phyloP scores from a whole-genome alignment of 1,284 basidiomycete species.

The Tremellales sp. region DNA sequence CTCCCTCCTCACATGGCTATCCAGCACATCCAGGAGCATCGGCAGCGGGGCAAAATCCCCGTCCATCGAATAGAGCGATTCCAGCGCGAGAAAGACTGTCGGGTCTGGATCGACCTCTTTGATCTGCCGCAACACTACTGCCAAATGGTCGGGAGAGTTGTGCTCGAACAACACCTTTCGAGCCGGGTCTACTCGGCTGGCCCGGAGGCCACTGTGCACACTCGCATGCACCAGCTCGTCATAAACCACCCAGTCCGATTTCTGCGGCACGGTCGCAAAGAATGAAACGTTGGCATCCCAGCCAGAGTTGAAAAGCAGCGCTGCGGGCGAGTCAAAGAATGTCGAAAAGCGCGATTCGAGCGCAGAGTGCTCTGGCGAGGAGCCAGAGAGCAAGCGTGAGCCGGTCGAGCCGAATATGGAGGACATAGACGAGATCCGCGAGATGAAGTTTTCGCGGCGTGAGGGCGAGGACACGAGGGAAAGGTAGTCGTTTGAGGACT shows the following conservation, averaged over 20 bases:
- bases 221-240: slow-evolving; percentile 90
- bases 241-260: slow-evolving; percentile 71
- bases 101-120: background rate
- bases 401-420: slow-evolving; percentile 81
- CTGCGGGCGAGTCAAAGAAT: slow-evolving; percentile 65
- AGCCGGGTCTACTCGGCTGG: slow-evolving; percentile 56
- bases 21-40: slow-evolving; percentile 57
- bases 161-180: slow-evolving; percentile 61
- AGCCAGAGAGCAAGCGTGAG: slow-evolving; percentile 80
- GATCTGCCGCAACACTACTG: slow-evolving; percentile 22
- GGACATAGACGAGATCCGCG: slow-evolving; percentile 56
- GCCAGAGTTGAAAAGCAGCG: slow-evolving; percentile 88
- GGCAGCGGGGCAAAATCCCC: slow-evolving; percentile 77
- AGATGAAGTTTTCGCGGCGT: slow-evolving; percentile 60
- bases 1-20: slow-evolving; percentile 44
- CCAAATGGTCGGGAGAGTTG: slow-evolving; percentile 57
- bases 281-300: slow-evolving; percentile 92
- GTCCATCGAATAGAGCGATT: slow-evolving; percentile 93
- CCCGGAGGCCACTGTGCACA: slow-evolving; percentile 82
- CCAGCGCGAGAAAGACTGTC: slow-evolving; percentile 62
- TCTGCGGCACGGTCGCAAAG: slow-evolving; percentile 76
- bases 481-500: slow-evolving; percentile 78
- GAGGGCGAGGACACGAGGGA: slow-evolving; percentile 64
- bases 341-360: slow-evolving; percentile 64
- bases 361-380: slow-evolving; percentile 61